A percentile compares a stretch with the other conserved stretches of the same genome.
Evolutionary conservation across 2,329 filamentous ascomycete genomes (phyloP).

Genomic region (Shiraia sp.): DNA sequence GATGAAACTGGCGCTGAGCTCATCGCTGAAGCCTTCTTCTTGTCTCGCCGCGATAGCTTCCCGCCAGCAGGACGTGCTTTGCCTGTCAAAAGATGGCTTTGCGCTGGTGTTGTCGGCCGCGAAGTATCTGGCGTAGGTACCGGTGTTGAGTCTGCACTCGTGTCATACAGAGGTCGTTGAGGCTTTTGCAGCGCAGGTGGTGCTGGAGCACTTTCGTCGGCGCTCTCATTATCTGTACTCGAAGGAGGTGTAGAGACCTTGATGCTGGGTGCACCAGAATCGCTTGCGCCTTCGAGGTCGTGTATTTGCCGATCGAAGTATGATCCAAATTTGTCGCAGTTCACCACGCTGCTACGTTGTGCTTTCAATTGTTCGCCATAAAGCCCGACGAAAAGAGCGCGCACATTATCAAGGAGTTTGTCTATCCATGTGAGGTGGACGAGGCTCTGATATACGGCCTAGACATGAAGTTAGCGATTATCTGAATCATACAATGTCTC

Average conservation of each 20-base stretch:
- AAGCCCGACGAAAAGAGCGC: constrained; percentile 85
- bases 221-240: constrained; percentile 53
- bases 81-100: constrained; percentile 68
- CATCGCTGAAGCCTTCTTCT: constrained; percentile 64
- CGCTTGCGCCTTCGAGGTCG: constrained; percentile 70
- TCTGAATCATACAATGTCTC: too few species aligned
- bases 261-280: constrained; percentile 37
- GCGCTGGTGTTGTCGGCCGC: constrained; percentile 74
- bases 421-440: constrained; percentile 97
- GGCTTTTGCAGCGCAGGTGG: constrained; percentile 56
- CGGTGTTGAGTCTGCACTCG: constrained; percentile 71
- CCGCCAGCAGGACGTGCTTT: constrained; percentile 71
- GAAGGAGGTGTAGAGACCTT: constrained; percentile 55
- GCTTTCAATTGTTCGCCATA: constrained; percentile 88
- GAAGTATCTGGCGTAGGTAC: constrained; percentile 74
- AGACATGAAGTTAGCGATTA: constrained; percentile 4
- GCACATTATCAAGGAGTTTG: constrained; percentile 92
- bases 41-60: constrained; percentile 79
- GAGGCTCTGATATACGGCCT: constrained; percentile 96
- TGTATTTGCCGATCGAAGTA: constrained; percentile 94
- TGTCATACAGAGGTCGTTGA: constrained; percentile 43
- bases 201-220: constrained; percentile 56
- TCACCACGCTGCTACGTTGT: constrained; percentile 74
- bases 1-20: constrained; percentile 70
- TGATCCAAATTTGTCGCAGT: constrained; percentile 77